phyloP scores from a whole-genome alignment of 805 yeast genomes.

The Yamadazyma kitorensis region DNA sequence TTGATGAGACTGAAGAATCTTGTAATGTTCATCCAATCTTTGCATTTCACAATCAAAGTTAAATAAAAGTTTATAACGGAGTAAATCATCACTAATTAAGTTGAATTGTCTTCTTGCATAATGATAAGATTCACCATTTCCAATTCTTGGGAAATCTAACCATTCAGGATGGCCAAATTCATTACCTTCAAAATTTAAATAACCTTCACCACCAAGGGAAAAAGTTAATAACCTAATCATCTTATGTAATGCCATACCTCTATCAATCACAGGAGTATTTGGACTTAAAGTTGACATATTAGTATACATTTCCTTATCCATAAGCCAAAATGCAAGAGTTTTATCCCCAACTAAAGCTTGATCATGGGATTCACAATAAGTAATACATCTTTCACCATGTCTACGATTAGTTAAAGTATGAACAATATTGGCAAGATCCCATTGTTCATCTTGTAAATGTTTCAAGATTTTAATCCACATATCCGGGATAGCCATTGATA shows the following conservation, averaged over 20 bases:
- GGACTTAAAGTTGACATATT: constrained; percentile 80
- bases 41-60: constrained; percentile 88
- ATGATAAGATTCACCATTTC: constrained; percentile 84
- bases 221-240: constrained; percentile 85
- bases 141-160: constrained; percentile 94
- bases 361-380: constrained; percentile 94
- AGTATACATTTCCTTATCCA: constrained; percentile 98
- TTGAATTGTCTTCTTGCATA: constrained; percentile 96
- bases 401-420: constrained; percentile 86
- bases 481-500: constrained; percentile 97
- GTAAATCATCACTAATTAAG: constrained; percentile 70
- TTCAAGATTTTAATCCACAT: constrained; percentile 97
- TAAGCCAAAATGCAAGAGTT: constrained; percentile 94
- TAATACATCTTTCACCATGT: constrained; percentile 82
- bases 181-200: constrained; percentile 93
- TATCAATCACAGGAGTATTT: constrained; percentile 73
- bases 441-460: constrained; percentile 79
- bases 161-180: constrained; percentile 99
- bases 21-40: constrained; percentile 61
- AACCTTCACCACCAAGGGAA: constrained; percentile 95
- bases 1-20: constrained; percentile 66
- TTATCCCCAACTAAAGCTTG: constrained; percentile 98
- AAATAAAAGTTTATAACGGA: constrained; percentile 76
- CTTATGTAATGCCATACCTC: constrained; percentile 90
- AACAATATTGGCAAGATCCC: constrained; percentile 83